These are phyloP conservation scores for Pythium monospermum DNA, from an alignment of 352 stramenopile genomes.

Conservation along the genomic window DNA sequence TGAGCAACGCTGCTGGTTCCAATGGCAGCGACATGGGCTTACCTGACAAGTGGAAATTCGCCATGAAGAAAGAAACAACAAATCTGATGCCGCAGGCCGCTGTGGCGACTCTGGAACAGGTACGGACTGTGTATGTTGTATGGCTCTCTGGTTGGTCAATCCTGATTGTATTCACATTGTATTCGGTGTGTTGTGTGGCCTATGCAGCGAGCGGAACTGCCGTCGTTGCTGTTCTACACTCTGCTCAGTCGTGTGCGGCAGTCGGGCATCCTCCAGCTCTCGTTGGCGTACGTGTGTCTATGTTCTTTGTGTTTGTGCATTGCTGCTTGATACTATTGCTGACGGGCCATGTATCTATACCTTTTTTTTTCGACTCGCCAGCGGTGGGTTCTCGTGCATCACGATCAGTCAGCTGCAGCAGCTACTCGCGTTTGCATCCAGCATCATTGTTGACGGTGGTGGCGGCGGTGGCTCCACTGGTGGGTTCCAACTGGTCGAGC, in stretches of 20 bases:
- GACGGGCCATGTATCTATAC: background rate
- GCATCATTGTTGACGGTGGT: conserved; percentile 51
- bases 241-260: conserved; percentile 63
- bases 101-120: background rate
- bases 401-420: conserved; percentile 41
- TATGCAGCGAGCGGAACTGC: conserved; percentile 43
- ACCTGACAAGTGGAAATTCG: conserved; percentile 17
- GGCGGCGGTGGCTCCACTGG: background rate
- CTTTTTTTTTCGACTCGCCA: conserved; percentile 5
- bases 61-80: too few relatives aligned
- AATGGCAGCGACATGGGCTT: background rate
- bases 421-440: conserved; percentile 48
- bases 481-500: conserved; percentile 33
- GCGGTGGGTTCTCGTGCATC: conserved; percentile 33
- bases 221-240: conserved; percentile 67
- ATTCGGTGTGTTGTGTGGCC: background rate
- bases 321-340: background rate
- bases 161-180: background rate
- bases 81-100: too few relatives aligned
- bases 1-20: conserved; percentile 2
- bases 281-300: conserved; percentile 42
- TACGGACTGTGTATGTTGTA: background rate
- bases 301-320: too few relatives aligned
- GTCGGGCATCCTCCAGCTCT: conserved; percentile 60
- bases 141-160: too few relatives aligned